Evolutionary conservation across 2,329 filamentous ascomycete species (phyloP).

Genomic region (Pezicula radicicola): DNA sequence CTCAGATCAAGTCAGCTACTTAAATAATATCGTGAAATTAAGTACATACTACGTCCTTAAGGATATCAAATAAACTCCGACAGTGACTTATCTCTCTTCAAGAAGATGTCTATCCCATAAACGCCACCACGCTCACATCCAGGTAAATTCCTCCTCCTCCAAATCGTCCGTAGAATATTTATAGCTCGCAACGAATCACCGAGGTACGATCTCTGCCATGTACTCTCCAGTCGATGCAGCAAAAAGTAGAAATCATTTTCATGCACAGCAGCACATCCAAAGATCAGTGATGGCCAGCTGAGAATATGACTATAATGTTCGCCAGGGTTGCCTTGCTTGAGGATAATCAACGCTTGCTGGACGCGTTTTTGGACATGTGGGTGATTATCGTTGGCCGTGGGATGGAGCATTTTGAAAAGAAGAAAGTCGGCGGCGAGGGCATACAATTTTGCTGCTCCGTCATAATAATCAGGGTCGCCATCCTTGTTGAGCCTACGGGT

Average conservation of each 20-base stretch:
- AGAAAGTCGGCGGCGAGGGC: background rate
- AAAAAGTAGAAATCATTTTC: background rate
- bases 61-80: no score
- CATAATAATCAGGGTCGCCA: no score
- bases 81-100: no score
- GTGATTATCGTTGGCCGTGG: background rate
- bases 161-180: background rate
- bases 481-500: no score
- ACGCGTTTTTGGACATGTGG: background rate
- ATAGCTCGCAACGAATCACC: background rate
- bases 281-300: background rate
- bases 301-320: background rate
- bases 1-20: no score
- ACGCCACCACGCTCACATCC: background rate
- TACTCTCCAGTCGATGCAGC: background rate
- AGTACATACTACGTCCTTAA: no score
- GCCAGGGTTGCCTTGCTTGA: background rate
- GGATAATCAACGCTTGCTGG: background rate
- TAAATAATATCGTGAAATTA: no score
- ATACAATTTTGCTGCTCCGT: background rate
- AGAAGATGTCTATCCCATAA: background rate
- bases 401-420: background rate
- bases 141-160: background rate
- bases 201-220: background rate
- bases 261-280: background rate